Conservation (phyloP, 371 early-diverging fungal genomes). For the Furculomyces boomerangus region DNA sequence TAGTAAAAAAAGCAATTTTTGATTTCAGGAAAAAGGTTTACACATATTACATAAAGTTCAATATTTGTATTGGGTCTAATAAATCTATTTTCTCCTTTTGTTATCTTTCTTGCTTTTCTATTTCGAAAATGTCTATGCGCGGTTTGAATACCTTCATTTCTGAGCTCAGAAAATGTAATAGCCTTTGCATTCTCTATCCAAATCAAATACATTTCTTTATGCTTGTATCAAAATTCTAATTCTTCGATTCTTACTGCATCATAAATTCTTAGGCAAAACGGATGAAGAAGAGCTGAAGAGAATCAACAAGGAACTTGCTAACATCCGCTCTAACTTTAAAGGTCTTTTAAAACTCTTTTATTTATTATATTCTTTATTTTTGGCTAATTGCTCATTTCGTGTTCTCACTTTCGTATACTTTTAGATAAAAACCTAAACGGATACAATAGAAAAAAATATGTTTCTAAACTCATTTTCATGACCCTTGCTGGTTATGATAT, state of each 20-base stretch:
- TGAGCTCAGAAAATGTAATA: constrained; percentile 69
- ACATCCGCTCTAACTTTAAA: constrained; percentile 94
- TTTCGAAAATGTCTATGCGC: constrained; percentile 40
- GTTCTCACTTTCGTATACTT: background rate
- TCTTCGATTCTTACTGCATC: background rate
- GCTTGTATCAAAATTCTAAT: constrained; percentile 1
- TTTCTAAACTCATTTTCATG: constrained; percentile 95
- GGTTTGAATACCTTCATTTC: constrained; percentile 77
- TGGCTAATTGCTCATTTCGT: background rate
- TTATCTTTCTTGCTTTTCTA: background rate
- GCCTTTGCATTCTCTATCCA: constrained; percentile 13
- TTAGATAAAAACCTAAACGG: constrained; percentile 77
- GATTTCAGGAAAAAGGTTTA: too few species aligned
- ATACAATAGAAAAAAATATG: constrained; percentile 96
- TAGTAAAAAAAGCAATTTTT: too few species aligned
- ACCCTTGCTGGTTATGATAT: constrained; percentile 95
- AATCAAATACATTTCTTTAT: constrained; percentile 7
- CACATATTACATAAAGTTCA: background rate
- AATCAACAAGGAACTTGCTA: constrained; percentile 96
- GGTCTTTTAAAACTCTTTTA: constrained; percentile 28
- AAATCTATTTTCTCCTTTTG: background rate
- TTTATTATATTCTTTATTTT: background rate
- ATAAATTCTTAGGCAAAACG: constrained; percentile 55
- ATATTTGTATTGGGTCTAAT: background rate
- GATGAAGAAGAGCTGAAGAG: constrained; percentile 91